Evolutionary conservation across 2,329 filamentous ascomycete species (phyloP).

Genomic region (Nemania sp.): DNA sequence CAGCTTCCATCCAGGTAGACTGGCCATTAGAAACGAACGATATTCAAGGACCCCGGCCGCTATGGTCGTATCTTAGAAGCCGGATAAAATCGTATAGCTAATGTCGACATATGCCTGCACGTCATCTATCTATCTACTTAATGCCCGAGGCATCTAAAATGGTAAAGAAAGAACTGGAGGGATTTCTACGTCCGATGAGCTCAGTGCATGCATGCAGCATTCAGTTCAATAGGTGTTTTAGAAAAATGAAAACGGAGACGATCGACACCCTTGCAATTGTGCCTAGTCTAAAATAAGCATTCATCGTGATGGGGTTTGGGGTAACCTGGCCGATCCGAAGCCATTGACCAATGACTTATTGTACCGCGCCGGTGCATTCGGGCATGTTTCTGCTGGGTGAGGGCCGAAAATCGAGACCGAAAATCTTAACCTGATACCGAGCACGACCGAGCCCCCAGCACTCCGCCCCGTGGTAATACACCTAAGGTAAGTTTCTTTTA

Average conservation of each 20-base stretch:
- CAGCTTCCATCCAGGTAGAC: conserved; percentile 9
- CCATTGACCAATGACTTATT: conserved; percentile 51
- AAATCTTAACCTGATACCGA: conserved; percentile 37
- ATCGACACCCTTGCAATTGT: conserved; percentile 27
- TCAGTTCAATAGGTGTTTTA: conserved; percentile 11
- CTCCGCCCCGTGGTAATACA: conserved; percentile 22
- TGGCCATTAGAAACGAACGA: conserved; percentile 20
- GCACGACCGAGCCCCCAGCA: conserved; percentile 21
- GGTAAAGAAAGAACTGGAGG: conserved; percentile 13
- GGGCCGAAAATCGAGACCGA: conserved; percentile 35
- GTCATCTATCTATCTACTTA: conserved; percentile 2
- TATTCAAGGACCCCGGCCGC: neutral
- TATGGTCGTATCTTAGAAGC: conserved; percentile 12
- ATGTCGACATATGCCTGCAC: conserved; percentile 16
- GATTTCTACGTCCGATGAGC: conserved; percentile 25
- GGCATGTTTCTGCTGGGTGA: conserved; percentile 43
- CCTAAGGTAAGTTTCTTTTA: neutral
- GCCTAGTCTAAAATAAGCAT: conserved; percentile 32
- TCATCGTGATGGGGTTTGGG: conserved; percentile 43
- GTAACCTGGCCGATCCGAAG: conserved; percentile 48
- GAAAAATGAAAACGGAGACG: conserved; percentile 21
- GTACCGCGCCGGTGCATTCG: conserved; percentile 48
- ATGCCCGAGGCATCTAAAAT: conserved; percentile 10
- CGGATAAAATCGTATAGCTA: conserved; percentile 29
- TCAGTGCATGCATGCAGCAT: conserved; percentile 21